Conservation (phyloP, 2,329 filamentous ascomycete genomes). For the Colletotrichum scovillei region DNA sequence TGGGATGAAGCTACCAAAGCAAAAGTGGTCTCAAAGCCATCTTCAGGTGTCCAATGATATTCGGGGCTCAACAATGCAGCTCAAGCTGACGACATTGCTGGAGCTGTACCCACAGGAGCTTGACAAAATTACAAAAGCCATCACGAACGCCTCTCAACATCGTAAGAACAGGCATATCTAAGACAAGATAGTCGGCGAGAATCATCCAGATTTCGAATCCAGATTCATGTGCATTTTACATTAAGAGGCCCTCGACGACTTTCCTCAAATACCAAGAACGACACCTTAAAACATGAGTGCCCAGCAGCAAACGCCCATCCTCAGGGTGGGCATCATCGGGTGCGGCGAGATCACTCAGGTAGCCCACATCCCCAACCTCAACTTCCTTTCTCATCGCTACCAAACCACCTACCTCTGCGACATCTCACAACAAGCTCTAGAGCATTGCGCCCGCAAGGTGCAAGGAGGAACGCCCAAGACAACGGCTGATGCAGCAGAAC, state of each 20-base stretch:
- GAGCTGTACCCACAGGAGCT: not conserved
- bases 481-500: conserved; percentile 51
- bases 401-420: conserved; percentile 62
- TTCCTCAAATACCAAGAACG: not conserved
- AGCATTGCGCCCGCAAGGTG: conserved; percentile 41
- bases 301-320: conserved; percentile 16
- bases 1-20: conserved; percentile 7
- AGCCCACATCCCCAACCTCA: conserved; percentile 63
- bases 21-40: conserved; percentile 8
- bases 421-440: conserved; percentile 50
- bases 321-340: conserved; percentile 56
- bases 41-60: conserved; percentile 1
- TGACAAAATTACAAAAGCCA: not conserved
- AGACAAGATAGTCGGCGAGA: not conserved
- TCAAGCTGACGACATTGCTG: conserved; percentile 6
- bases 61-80: conserved; percentile 1
- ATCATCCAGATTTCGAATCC: not conserved
- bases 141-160: not conserved
- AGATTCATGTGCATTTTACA: not conserved
- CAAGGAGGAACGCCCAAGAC: conserved; percentile 39
- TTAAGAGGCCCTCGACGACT: not conserved
- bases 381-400: conserved; percentile 56
- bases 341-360: conserved; percentile 63
- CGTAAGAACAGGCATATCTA: no score
- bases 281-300: not conserved